Conservation (phyloP, 257 asterid genomes). For the Fraxinus americana region DNA sequence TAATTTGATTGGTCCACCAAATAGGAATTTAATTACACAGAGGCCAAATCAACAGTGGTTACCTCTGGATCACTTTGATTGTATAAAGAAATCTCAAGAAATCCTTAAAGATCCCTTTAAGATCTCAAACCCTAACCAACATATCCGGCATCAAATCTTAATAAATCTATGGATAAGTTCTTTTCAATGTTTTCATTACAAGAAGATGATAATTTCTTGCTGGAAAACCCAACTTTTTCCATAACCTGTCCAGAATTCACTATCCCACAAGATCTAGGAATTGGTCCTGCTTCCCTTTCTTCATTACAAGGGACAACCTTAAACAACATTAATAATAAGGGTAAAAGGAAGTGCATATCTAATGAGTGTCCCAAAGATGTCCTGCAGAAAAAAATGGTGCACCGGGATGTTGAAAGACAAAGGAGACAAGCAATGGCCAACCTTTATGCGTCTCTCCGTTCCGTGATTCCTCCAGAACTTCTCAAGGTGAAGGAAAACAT, state of each 20-base stretch:
- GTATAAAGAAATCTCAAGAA: constrained; percentile 13
- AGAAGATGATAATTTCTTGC: not conserved
- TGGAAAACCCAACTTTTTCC: not conserved
- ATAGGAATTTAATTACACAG: not conserved
- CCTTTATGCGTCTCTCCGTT: constrained; percentile 46
- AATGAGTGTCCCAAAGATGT: not conserved
- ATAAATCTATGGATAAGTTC: not conserved
- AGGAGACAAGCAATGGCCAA: constrained; percentile 53
- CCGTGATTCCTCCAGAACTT: constrained; percentile 43
- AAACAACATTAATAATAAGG: not conserved
- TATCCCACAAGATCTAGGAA: not conserved
- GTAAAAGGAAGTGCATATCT: not conserved
- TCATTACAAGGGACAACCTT: not conserved
- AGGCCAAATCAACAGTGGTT: constrained; percentile 31
- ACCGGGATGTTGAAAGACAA: constrained; percentile 49
- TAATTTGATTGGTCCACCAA: not conserved
- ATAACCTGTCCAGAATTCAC: not conserved
- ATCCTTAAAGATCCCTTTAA: not conserved
- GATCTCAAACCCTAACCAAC: constrained; percentile 20
- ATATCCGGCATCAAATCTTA: not conserved
- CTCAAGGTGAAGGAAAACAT: constrained; percentile 36
- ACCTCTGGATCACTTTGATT: not conserved
- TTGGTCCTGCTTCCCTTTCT: not conserved
- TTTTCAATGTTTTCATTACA: not conserved
- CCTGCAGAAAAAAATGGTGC: constrained; percentile 30